These are phyloP conservation scores for Rhodotorula sp. DNA, from an alignment of 1,284 basidiomycete species.

Conservation along the genomic window DNA sequence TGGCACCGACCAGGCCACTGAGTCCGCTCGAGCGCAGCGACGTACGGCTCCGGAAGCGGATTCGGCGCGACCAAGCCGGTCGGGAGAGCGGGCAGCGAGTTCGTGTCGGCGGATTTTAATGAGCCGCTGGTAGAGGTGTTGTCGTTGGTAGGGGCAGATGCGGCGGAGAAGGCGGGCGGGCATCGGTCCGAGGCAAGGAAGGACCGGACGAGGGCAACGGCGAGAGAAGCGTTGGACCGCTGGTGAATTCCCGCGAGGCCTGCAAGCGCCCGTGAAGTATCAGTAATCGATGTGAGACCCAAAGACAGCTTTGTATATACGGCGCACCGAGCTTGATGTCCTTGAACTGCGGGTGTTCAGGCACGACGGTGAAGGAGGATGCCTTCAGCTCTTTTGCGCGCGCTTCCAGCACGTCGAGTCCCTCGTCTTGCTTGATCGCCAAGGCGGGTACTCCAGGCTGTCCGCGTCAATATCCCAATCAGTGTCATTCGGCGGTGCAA, in stretches of 20 bases:
- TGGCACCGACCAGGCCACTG: slow-evolving; percentile 98
- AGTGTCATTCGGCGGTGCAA: fast-evolving
- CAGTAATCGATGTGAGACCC: background rate
- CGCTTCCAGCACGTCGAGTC: slow-evolving; percentile 64
- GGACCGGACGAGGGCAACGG: slow-evolving; percentile 68
- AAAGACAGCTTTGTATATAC: background rate
- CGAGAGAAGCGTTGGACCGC: slow-evolving; percentile 82
- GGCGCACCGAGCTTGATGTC: slow-evolving; percentile 63
- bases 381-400: slow-evolving; percentile 69
- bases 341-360: slow-evolving; percentile 56
- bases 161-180: slow-evolving; percentile 40
- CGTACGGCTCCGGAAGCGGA: slow-evolving; percentile 59
- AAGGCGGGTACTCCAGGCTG: slow-evolving; percentile 80
- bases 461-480: background rate
- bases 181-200: slow-evolving; percentile 60
- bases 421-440: slow-evolving; percentile 75
- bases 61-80: slow-evolving; percentile 20
- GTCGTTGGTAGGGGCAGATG: slow-evolving; percentile 36
- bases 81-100: slow-evolving; percentile 11
- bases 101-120: background rate
- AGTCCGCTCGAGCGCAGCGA: slow-evolving; percentile 65
- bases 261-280: slow-evolving; percentile 42
- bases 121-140: slow-evolving; percentile 8
- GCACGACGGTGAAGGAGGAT: slow-evolving; percentile 64
- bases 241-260: slow-evolving; percentile 90